These are phyloP conservation scores for Hevea brasiliensis DNA, from an alignment of 345 rosid species.

Conservation along the genomic window DNA sequence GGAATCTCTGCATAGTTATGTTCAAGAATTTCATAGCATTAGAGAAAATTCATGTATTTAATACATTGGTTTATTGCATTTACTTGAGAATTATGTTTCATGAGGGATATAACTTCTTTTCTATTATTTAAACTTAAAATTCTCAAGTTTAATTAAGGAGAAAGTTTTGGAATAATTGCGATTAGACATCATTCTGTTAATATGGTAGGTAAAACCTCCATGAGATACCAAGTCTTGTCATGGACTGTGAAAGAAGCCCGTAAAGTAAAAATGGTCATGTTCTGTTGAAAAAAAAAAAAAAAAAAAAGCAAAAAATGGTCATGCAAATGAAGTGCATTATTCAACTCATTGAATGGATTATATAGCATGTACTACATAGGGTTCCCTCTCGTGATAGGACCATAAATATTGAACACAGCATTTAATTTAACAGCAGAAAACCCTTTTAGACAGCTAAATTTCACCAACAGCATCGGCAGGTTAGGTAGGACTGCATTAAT, in stretches of 20 bases:
- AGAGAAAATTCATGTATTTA: no score
- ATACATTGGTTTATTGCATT: neutral
- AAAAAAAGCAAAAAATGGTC: no score
- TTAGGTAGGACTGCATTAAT: constrained; percentile 24
- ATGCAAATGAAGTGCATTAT: neutral
- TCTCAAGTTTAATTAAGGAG: neutral
- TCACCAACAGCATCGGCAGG: constrained; percentile 23
- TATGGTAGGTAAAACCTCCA: neutral
- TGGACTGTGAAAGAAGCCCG: neutral
- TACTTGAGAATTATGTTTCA: no score
- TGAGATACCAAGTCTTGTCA: no score
- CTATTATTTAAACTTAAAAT: neutral
- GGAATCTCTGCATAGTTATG: no score
- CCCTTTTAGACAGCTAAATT: constrained; percentile 10
- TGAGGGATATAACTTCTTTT: no score
- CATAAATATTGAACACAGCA: constrained; percentile 20
- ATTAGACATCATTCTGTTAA: no score
- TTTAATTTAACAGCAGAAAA: constrained; percentile 27
- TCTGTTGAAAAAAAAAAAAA: no score
- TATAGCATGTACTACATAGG: neutral
- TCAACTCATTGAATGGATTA: neutral
- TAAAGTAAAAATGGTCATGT: neutral
- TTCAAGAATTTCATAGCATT: no score
- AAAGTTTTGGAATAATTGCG: no score
- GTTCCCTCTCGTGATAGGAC: constrained; percentile 25